A percentile compares a stretch with the other conserved stretches of the same genome.
phyloP scores from a whole-genome alignment of 1,284 basidiomycete species.

The Papiliotrema nemorosa region DNA sequence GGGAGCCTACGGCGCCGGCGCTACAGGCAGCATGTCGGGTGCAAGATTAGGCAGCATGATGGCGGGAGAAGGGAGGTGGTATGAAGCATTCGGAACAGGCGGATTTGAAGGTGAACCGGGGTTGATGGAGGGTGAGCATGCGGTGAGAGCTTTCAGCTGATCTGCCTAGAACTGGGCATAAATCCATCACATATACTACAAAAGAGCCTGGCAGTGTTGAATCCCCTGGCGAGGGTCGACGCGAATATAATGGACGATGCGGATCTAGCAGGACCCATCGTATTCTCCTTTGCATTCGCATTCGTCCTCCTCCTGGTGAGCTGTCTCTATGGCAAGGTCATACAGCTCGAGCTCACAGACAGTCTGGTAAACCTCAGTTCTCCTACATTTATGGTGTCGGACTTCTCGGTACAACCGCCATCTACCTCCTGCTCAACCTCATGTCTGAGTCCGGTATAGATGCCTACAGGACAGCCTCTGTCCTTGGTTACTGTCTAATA shows the following conservation, averaged over 20 bases:
- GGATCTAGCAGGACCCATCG: conserved; percentile 91
- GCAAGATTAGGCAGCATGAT: conserved; percentile 60
- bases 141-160: neutral
- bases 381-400: conserved; percentile 99
- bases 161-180: conserved; percentile 90
- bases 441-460: conserved; percentile 97
- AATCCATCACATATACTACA: conserved; percentile 93
- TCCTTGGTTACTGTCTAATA: conserved; percentile 93
- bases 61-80: conserved; percentile 69
- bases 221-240: conserved; percentile 81
- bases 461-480: conserved; percentile 90
- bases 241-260: conserved; percentile 99
- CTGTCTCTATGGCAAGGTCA: conserved; percentile 24
- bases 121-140: conserved; percentile 71
- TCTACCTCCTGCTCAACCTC: conserved; percentile 93
- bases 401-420: conserved; percentile 85
- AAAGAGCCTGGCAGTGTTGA: conserved; percentile 93
- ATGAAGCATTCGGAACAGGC: conserved; percentile 91
- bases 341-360: conserved; percentile 6
- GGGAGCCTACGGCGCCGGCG: conserved; percentile 15
- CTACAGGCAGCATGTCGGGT: conserved; percentile 34
- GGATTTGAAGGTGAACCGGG: conserved; percentile 94
- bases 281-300: conserved; percentile 90
- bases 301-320: conserved; percentile 83
- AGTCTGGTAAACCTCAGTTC: conserved; percentile 99